Evolutionary conservation across 768 basidiomycete species (phyloP), one percentile per base, ranked within the genome.

Genomic region (Baorangia bicolor): DNA sequence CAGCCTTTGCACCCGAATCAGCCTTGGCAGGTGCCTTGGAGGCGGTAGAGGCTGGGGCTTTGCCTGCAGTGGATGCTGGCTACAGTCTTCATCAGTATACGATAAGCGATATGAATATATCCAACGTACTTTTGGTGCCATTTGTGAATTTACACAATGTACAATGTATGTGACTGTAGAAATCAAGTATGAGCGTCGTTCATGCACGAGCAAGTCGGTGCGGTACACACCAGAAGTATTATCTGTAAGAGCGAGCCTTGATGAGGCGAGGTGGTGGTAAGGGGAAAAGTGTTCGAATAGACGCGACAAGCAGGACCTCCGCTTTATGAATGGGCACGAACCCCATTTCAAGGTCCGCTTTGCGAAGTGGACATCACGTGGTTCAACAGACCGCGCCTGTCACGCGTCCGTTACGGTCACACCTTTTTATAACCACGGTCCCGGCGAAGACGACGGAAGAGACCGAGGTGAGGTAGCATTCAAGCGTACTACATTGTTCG

Each of bases 1-100:
- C 80, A 23, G 82, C 80, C 73, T 85, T 77, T 41, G 74, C 73
- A 59, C 78, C 76, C 12, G 69, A 57, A 54, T 69, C 71, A 30
- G 66, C 59, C 66, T 76, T 76, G 41, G 75, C 81, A 55, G 85
- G 83, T 56, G 83, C 82, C 73, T 85, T 84, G 69, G 75, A 80
- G 28, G 81, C 81, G 48, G 81, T 81, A 40, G 82, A 83, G 55
- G 79, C 75, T 27, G 77, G 75, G 27, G 70, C 71, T 65, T 75
- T 77, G 64, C 73, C 71, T 18, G 69, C 69, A 37, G 69, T 69
- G 58, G 72, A 76, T 46, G 74, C 74, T 59, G 80, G 81, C 74
- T 77, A 63, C 37, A 58, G n/a, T 14, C 4, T 6, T 25, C 39
- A 48, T 64, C 51, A 62, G 39, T 37, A 53, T 28, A 45, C 21